These are phyloP conservation scores for Diaporthe vexans DNA, from an alignment of 2,329 filamentous ascomycete genomes.

Conservation along the genomic window DNA sequence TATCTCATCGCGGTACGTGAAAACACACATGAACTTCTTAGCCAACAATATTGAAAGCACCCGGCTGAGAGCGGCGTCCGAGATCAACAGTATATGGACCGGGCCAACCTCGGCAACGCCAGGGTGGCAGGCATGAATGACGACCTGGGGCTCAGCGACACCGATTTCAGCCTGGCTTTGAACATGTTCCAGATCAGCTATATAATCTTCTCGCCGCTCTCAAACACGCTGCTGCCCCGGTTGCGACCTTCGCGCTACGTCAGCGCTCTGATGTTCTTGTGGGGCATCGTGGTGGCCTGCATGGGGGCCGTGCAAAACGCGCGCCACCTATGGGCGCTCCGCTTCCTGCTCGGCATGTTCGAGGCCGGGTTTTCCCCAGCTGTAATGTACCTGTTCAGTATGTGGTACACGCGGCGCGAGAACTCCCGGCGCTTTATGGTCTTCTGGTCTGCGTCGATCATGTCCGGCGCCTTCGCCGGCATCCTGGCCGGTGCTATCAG, in stretches of 20 bases:
- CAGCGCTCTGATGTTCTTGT: slow-evolving; percentile 65
- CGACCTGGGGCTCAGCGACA: slow-evolving; percentile 60
- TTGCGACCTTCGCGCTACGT: slow-evolving; percentile 65
- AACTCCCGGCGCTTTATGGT: slow-evolving; percentile 61
- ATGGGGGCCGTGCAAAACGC: slow-evolving; percentile 59
- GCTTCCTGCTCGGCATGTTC: slow-evolving; percentile 61
- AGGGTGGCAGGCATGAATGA: slow-evolving; percentile 64
- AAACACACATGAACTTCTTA: rapidly evolving
- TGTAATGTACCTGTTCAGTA: slow-evolving; percentile 62
- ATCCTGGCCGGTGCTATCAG: slow-evolving; percentile 60
- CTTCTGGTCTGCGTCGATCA: slow-evolving; percentile 65
- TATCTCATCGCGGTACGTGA: slow-evolving; percentile 2
- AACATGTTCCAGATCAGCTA: slow-evolving; percentile 69
- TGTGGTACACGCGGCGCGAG: slow-evolving; percentile 60
- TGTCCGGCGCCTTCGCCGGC: slow-evolving; percentile 64
- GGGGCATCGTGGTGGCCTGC: slow-evolving; percentile 62
- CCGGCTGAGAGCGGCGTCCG: background rate
- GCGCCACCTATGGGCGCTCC: slow-evolving; percentile 59
- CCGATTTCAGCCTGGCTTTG: slow-evolving; percentile 49
- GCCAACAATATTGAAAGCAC: background rate
- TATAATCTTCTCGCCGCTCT: slow-evolving; percentile 66
- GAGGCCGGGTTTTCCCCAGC: slow-evolving; percentile 63
- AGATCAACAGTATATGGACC: slow-evolving; percentile 2
- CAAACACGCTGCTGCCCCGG: slow-evolving; percentile 66
- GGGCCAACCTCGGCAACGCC: slow-evolving; percentile 57